A percentile compares a stretch with the other conserved stretches of the same genome.
phyloP scores from a whole-genome alignment of 164 flowering plant species.

The Vitis amurensis region DNA sequence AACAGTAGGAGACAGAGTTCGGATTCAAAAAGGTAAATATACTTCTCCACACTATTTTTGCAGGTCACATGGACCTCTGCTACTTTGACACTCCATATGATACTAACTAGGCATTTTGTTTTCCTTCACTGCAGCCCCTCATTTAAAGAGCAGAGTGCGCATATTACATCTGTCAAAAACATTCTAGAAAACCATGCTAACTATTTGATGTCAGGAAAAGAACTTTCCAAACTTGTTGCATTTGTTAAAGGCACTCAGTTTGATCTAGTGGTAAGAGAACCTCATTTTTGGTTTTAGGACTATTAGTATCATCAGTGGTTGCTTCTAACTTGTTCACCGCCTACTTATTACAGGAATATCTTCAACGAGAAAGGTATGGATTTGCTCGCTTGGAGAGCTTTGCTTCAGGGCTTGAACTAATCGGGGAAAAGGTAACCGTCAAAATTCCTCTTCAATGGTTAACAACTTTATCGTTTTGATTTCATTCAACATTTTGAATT shows the following conservation, averaged over 20 bases:
- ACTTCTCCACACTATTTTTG: background rate
- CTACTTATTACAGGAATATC: conserved; percentile 73
- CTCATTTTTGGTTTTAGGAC: background rate
- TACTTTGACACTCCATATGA: conserved; percentile 6
- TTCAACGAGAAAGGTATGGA: conserved; percentile 88
- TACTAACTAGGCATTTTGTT: conserved; percentile 5
- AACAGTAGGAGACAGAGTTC: conserved; percentile 55
- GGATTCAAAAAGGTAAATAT: conserved; percentile 65
- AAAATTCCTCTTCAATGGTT: background rate
- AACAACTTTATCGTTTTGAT: no score
- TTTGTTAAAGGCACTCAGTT: conserved; percentile 99
- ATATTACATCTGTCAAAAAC: conserved; percentile 86
- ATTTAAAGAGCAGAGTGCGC: conserved; percentile 85
- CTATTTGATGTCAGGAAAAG: conserved; percentile 94
- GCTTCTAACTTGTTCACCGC: conserved; percentile 10
- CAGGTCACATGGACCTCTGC: background rate
- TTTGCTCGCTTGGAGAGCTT: conserved; percentile 90
- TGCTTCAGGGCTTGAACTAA: conserved; percentile 91
- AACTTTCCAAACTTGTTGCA: conserved; percentile 95
- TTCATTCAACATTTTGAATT: no score
- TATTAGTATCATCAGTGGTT: background rate
- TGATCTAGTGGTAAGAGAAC: conserved; percentile 81
- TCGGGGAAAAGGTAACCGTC: conserved; percentile 79
- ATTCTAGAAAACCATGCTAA: conserved; percentile 97
- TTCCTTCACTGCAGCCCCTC: conserved; percentile 50